Percentiles rank a stretch among this genome's conserved stretches.
phyloP scores from a whole-genome alignment of 495 filamentous ascomycete genomes.

The Penicillium robsamsonii region DNA sequence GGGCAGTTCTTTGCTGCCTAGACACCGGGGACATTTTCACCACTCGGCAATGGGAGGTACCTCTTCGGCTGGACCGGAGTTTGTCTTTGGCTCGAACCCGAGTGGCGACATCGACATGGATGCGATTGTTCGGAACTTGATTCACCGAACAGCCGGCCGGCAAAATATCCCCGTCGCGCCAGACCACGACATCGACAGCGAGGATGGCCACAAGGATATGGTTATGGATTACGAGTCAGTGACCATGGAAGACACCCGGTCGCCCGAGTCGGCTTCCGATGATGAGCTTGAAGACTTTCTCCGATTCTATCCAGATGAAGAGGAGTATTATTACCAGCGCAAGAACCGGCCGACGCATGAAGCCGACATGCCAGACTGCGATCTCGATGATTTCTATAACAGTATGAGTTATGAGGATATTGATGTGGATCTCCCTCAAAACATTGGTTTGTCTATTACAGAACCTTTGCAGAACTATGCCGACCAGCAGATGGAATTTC shows the following conservation, averaged over 20 bases:
- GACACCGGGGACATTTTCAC: conserved; percentile 14
- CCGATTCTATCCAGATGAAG: conserved; percentile 39
- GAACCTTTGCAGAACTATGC: conserved; percentile 5
- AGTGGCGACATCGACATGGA: conserved; percentile 23
- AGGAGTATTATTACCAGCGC: conserved; percentile 22
- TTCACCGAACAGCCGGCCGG: conserved; percentile 17
- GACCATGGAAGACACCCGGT: conserved; percentile 15
- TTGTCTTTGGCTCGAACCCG: conserved; percentile 6
- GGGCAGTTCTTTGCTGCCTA: conserved; percentile 6
- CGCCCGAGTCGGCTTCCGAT: conserved; percentile 18
- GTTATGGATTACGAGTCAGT: conserved; percentile 32
- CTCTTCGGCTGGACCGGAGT: conserved; percentile 17
- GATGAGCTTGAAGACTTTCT: conserved; percentile 36
- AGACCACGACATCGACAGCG: conserved; percentile 24
- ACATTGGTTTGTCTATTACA: not conserved
- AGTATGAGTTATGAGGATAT: conserved; percentile 23
- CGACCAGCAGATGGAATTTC: conserved; percentile 10
- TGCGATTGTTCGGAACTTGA: conserved; percentile 20
- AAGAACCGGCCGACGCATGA: conserved; percentile 10
- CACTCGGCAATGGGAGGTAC: conserved; percentile 26
- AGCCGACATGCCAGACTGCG: conserved; percentile 23
- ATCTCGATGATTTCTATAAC: conserved; percentile 39
- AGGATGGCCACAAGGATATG: conserved; percentile 21
- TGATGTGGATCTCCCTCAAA: conserved; percentile 17
- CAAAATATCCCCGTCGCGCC: conserved; percentile 24